Evolutionary conservation across 768 basidiomycete species (phyloP).

Genomic region (Hypsizygus marmoreus): DNA sequence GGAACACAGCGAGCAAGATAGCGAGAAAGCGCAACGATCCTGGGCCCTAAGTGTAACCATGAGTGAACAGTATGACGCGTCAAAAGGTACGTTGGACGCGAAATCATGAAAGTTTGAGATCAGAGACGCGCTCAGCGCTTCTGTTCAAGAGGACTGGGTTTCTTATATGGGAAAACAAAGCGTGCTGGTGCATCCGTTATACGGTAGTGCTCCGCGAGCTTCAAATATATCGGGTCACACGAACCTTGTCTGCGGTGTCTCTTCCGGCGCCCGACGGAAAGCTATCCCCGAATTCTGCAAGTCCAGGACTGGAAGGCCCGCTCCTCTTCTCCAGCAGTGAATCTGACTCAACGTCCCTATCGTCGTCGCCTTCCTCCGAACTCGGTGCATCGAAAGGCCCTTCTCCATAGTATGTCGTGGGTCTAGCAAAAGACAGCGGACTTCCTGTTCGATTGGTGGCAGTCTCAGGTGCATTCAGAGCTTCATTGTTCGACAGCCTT

Average conservation of each 20-base stretch:
- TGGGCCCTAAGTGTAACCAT: slow-evolving; percentile 37
- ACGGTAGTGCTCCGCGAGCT: no score
- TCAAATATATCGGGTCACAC: no score
- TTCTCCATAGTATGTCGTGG: slow-evolving; percentile 66
- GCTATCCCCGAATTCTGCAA: slow-evolving; percentile 23
- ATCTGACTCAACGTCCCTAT: slow-evolving; percentile 21
- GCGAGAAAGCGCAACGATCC: slow-evolving; percentile 64
- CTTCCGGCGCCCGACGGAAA: slow-evolving; percentile 12
- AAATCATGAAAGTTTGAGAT: no score
- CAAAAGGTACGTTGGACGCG: background rate
- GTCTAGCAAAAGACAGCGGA: slow-evolving; percentile 15
- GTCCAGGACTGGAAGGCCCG: slow-evolving; percentile 23
- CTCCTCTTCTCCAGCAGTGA: slow-evolving; percentile 51
- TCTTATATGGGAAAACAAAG: no score
- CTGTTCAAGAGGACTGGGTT: no score
- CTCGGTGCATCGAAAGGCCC: slow-evolving; percentile 78
- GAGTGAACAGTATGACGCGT: background rate
- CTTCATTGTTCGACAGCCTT: slow-evolving; percentile 13
- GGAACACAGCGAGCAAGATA: slow-evolving; percentile 57
- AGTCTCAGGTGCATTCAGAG: background rate
- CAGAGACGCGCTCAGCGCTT: no score
- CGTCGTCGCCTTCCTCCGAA: slow-evolving; percentile 72
- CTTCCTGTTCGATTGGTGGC: slow-evolving; percentile 11
- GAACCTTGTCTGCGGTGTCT: slow-evolving; percentile 12
- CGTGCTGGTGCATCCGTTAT: no score